Evolutionary conservation across 106 monocot species (phyloP).

Genomic region (Alisma plantagoaquatica): DNA sequence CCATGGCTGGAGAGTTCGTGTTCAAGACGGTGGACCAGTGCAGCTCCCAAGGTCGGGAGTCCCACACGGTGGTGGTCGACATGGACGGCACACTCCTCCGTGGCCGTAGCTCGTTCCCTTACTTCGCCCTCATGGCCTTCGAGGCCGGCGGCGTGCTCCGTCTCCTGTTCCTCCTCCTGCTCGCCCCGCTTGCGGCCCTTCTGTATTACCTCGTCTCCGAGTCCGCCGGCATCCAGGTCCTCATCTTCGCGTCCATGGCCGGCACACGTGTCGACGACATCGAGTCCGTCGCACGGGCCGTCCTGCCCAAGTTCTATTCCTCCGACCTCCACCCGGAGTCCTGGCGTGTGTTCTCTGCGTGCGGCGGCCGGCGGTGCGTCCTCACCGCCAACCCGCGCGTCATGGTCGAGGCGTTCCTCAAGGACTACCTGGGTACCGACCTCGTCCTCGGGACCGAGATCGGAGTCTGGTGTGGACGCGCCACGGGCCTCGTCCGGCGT

Average conservation of each 20-base stretch:
- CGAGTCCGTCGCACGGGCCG: slow-evolving; percentile 25
- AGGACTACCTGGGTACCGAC: slow-evolving; percentile 20
- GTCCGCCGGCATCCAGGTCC: slow-evolving; percentile 17
- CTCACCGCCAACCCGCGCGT: slow-evolving; percentile 25
- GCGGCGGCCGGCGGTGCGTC: slow-evolving; percentile 18
- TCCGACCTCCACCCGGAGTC: slow-evolving; percentile 27
- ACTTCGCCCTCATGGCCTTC: slow-evolving; percentile 35
- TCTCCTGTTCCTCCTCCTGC: slow-evolving; percentile 15
- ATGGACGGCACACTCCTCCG: slow-evolving; percentile 30
- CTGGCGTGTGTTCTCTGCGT: slow-evolving; percentile 19
- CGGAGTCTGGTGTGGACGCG: slow-evolving; percentile 11
- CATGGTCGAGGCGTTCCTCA: slow-evolving; percentile 29
- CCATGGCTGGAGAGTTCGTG: no score
- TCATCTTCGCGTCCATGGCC: slow-evolving; percentile 24
- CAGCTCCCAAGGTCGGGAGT: slow-evolving; percentile 19
- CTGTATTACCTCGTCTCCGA: slow-evolving; percentile 18
- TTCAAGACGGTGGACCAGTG: slow-evolving; percentile 27
- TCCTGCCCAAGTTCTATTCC: slow-evolving; percentile 28
- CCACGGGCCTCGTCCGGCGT: slow-evolving; percentile 19
- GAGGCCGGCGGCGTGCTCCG: slow-evolving; percentile 28
- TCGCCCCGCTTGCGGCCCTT: slow-evolving; percentile 12
- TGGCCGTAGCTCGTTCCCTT: slow-evolving; percentile 27
- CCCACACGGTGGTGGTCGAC: slow-evolving; percentile 29
- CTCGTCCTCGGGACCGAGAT: slow-evolving; percentile 26
- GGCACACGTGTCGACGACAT: slow-evolving; percentile 22